A percentile compares a stretch with the other conserved stretches of the same genome.
These are phyloP conservation scores for Alternaria metachromatica DNA, from an alignment of 2,329 filamentous ascomycete species.

Conservation along the genomic window DNA sequence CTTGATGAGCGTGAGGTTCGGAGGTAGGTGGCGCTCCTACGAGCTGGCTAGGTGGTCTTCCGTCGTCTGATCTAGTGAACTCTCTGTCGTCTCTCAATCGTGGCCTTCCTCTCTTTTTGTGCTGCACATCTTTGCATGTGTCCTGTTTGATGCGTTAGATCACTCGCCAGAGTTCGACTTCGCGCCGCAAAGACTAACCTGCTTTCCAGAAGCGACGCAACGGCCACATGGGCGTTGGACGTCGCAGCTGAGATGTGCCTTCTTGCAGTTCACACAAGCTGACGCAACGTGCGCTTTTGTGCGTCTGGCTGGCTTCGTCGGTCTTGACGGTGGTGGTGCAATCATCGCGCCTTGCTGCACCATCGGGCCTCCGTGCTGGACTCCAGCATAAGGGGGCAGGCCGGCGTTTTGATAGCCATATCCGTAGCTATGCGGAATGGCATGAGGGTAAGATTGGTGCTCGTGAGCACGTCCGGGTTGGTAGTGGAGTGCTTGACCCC, in stretches of 20 bases:
- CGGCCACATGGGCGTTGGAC: conserved; percentile 78
- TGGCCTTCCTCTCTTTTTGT: conserved; percentile 83
- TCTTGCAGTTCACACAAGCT: conserved; percentile 85
- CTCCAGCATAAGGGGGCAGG: conserved; percentile 33
- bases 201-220: conserved; percentile 78
- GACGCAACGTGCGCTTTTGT: conserved; percentile 84
- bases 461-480: conserved; percentile 34
- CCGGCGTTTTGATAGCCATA: conserved; percentile 37
- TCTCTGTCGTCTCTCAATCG: conserved; percentile 69
- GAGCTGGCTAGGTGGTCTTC: conserved; percentile 34
- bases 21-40: conserved; percentile 31
- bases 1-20: conserved; percentile 30
- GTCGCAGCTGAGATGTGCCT: conserved; percentile 74
- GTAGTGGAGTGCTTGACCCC: conserved; percentile 33
- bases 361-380: conserved; percentile 39
- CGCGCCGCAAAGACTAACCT: conserved; percentile 50
- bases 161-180: not conserved
- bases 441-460: conserved; percentile 32
- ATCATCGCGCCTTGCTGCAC: conserved; percentile 42
- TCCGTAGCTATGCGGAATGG: conserved; percentile 35
- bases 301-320: conserved; percentile 47
- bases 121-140: conserved; percentile 80
- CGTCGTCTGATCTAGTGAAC: conserved; percentile 40
- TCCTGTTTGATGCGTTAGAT: conserved; percentile 59
- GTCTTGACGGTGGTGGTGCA: conserved; percentile 38